A percentile compares a stretch with the other conserved stretches of the same genome.
phyloP scores from a whole-genome alignment of 768 basidiomycete genomes.

The Stropharia rugosoannulata region DNA sequence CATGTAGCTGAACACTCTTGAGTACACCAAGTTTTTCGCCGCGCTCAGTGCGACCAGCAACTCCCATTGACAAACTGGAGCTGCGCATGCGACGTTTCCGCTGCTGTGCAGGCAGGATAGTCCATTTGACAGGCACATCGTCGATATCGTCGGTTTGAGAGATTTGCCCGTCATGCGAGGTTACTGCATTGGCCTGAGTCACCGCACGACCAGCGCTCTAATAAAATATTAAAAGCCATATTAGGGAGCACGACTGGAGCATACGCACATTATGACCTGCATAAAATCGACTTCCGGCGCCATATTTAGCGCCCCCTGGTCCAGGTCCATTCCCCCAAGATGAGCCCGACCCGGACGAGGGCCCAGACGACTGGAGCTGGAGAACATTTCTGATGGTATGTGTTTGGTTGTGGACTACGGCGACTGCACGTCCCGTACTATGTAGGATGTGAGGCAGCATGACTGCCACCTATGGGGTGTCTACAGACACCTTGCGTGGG shows the following conservation, averaged over 20 bases:
- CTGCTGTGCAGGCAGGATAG: slow-evolving; percentile 23
- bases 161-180: slow-evolving; percentile 49
- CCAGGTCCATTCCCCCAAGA: slow-evolving; percentile 55
- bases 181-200: slow-evolving; percentile 67
- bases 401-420: slow-evolving; percentile 71
- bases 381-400: slow-evolving; percentile 77
- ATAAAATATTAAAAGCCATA: slow-evolving; percentile 1
- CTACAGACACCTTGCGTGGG: slow-evolving; percentile 12
- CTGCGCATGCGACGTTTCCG: slow-evolving; percentile 50
- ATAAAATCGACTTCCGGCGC: slow-evolving; percentile 71
- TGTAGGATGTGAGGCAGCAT: slow-evolving; percentile 83
- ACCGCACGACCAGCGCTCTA: slow-evolving; percentile 71
- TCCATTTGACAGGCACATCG: slow-evolving; percentile 37
- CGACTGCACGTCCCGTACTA: slow-evolving; percentile 73
- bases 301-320: slow-evolving; percentile 72
- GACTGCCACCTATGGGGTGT: slow-evolving; percentile 16
- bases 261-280: slow-evolving; percentile 56
- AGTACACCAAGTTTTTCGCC: slow-evolving; percentile 55
- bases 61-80: slow-evolving; percentile 55
- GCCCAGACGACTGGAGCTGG: slow-evolving; percentile 56
- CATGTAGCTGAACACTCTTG: slow-evolving; percentile 61
- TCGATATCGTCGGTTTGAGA: slow-evolving; percentile 59
- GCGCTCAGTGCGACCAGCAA: slow-evolving; percentile 38
- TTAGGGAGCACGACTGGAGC: background rate
- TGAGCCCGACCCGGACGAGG: slow-evolving; percentile 46